These are phyloP conservation scores for Leccinum disarticulatum DNA, from an alignment of 768 basidiomycete species.

Conservation along the genomic window DNA sequence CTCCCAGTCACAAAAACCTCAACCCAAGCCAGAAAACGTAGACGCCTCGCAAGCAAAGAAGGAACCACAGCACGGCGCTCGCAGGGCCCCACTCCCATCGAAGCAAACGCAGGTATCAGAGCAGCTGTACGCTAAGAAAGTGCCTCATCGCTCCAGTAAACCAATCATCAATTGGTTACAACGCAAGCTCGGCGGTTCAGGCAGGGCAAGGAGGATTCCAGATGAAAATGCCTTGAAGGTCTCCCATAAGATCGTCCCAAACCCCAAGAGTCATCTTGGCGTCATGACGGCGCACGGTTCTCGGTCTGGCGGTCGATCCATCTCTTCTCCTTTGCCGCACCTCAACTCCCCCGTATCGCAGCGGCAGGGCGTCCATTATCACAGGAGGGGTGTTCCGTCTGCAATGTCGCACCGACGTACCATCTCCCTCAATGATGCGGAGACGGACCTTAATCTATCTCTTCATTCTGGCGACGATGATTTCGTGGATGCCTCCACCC, in stretches of 20 bases:
- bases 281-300: constrained; percentile 12
- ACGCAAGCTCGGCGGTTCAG: constrained; percentile 76
- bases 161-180: constrained; percentile 91
- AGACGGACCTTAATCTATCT: constrained; percentile 42
- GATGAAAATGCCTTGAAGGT: constrained; percentile 28
- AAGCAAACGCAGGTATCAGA: constrained; percentile 29
- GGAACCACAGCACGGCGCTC: constrained; percentile 19
- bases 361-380: constrained; percentile 22
- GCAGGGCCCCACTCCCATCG: constrained; percentile 17
- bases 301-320: constrained; percentile 27
- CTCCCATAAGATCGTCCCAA: constrained; percentile 13
- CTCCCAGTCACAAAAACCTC: constrained; percentile 12
- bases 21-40: constrained; percentile 12
- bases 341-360: constrained; percentile 20
- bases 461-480: constrained; percentile 37
- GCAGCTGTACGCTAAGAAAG: constrained; percentile 54
- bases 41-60: constrained; percentile 14
- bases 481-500: constrained; percentile 48
- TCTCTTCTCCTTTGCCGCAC: constrained; percentile 32
- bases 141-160: constrained; percentile 70
- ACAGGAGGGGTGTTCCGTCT: constrained; percentile 23
- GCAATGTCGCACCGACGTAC: constrained; percentile 48
- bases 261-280: constrained; percentile 17
- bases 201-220: constrained; percentile 51
- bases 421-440: constrained; percentile 63